Base-by-base conservation (phyloP, 192 early-diverging fungal species). In the Thamnidium elegans region DNA sequence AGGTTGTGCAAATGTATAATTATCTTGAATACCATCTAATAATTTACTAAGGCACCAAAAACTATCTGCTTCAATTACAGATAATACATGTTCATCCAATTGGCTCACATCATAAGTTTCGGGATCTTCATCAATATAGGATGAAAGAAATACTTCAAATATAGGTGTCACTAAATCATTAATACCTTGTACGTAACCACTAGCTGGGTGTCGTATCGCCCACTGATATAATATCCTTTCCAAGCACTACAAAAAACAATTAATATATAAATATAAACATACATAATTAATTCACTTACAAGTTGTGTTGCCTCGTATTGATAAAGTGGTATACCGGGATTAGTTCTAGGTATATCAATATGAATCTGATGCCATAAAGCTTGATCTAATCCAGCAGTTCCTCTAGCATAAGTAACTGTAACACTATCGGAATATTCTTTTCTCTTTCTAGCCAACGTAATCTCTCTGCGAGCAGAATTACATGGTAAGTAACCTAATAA, bases 121-220 rank as follows among this genome's bases (percentile, higher is more conserved):
- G 19, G 82, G 80, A 62, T 87, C 79, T 26, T 77, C 78, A 65
- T 86, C 79, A 31, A 90, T 81, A 59, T 86, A 82, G 0, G 82
- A 80, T 58, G 86, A 80, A 10, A 98, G 66, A 65, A 95, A 99
- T 44, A 99, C 97, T 56, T 88, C 87, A 71, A 92, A 95, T 64
- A 99, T 97, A 15, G 97, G 96, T 31, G 94, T 96, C 9, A 95
- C 91, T 26, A 99, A 79, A 68, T 99, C 97, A 78, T 99, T 98
- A 68, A 99, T 99, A 1, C 97, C 97, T 65, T 99, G 97, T 10
- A 99, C 97, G 75, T 98, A 99, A 51, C 95, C 95, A 75, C 89
- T 91, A n/a, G 97, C 97, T 7, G 97, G 97, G 62, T 99, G 97
- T 21, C 97, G 81, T 13, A 94, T 95, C 0, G 97, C 93, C 97